These are phyloP conservation scores for Bromus sterilis DNA, from an alignment of 176 grass and related monocot species.

Conservation along the genomic window DNA sequence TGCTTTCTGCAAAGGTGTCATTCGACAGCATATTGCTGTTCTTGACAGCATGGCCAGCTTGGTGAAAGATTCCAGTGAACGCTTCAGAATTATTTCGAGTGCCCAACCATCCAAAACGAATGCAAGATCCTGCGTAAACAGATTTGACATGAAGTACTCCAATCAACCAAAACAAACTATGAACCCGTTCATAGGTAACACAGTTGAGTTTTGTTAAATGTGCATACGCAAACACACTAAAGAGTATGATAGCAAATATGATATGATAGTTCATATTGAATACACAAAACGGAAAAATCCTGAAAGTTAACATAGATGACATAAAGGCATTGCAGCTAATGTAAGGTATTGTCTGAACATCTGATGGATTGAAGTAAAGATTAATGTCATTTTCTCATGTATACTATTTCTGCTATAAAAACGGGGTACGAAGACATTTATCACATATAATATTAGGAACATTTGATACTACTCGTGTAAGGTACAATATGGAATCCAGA, in stretches of 20 bases:
- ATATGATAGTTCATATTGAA: background rate
- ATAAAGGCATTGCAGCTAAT: background rate
- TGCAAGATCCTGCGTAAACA: constrained; percentile 60
- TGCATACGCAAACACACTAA: background rate
- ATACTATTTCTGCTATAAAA: background rate
- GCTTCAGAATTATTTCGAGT: constrained; percentile 84
- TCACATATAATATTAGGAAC: background rate
- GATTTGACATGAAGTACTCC: background rate
- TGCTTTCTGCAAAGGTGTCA: constrained; percentile 92
- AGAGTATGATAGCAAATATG: constrained; percentile 5
- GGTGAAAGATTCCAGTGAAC: constrained; percentile 72
- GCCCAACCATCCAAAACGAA: constrained; percentile 91
- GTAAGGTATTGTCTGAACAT: constrained; percentile 5
- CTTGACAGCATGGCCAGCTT: constrained; percentile 65
- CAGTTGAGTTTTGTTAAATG: background rate
- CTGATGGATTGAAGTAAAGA: background rate
- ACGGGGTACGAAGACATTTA: background rate
- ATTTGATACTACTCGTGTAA: background rate
- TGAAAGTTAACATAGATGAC: background rate
- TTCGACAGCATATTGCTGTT: constrained; percentile 81
- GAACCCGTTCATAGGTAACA: background rate
- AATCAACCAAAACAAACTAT: constrained; percentile 6
- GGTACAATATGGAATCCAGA: background rate
- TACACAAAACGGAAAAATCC: background rate
- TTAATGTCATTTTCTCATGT: background rate